Base-by-base conservation (phyloP, 202 grass and related monocot genomes). In the Elaeis oleifera region DNA sequence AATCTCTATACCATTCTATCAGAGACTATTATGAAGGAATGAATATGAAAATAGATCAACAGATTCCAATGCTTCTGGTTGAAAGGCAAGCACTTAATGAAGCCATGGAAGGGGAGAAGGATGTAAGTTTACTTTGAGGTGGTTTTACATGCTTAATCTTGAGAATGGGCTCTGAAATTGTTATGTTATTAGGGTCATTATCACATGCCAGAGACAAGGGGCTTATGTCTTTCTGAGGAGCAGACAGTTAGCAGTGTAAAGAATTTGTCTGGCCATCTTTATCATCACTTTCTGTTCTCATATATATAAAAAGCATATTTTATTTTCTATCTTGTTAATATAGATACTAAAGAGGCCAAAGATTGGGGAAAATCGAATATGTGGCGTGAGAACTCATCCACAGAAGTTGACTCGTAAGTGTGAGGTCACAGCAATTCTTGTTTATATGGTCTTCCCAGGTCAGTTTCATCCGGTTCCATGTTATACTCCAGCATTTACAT, bases 21-120 rank as follows among this genome's bases (percentile, higher is more conserved):
- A 88, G 87, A 70, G 91, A 96, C 62, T 96, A 90, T 78, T 96
- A 96, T 19, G 91, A 96, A 80, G 91, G 91, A 51, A 88, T 96
- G 91, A 79, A 88, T 60, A 96, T 96, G 91, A 90, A 82, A 81
- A 77, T 96, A 75, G 84, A 96, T 81, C 91, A 90, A 68, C 91
- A 88, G 70, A 96, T 96, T 77, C 91, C 91, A 18, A 89, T 96
- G 91, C 87, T 96, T 26, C 73, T 96, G 71, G 91, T 96, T 76
- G 91, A 91, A 68, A 89, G 91, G 25, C 91, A 96, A 85, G 91
- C 91, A 6, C 87, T 96, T 59, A 96, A 96, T 55, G 91, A 91
- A 76, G 87, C 91, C 53, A 91, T 96, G 91, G 87, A 96, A 96
- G 91, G 91, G 53, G 91, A 96, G 74, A 83, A 83, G 32, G 81